These are phyloP conservation scores for Amanita exitialis DNA, from an alignment of 768 basidiomycete genomes.

Conservation along the genomic window DNA sequence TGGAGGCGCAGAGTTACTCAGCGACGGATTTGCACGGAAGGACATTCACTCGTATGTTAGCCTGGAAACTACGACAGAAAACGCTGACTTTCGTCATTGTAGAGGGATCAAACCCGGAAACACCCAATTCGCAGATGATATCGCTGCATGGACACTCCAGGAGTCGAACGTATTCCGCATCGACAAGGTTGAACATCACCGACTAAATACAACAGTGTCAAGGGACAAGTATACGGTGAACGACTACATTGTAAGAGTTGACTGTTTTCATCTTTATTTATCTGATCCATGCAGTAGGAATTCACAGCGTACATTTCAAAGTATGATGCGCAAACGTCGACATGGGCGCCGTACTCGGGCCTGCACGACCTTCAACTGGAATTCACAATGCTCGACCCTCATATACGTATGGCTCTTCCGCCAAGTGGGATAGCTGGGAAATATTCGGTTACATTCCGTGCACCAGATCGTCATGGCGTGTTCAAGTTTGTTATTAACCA, in stretches of 20 bases:
- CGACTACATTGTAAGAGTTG: constrained; percentile 59
- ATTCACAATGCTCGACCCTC: constrained; percentile 98
- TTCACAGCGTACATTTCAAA: constrained; percentile 68
- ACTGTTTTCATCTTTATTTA: neutral
- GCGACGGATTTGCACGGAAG: constrained; percentile 63
- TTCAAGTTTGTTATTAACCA: constrained; percentile 95
- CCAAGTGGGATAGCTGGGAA: constrained; percentile 46
- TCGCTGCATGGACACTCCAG: constrained; percentile 88
- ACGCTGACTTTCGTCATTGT: neutral
- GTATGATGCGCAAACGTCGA: constrained; percentile 41
- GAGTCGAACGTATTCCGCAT: constrained; percentile 76
- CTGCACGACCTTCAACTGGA: constrained; percentile 83
- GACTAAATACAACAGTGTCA: constrained; percentile 50
- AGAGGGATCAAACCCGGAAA: constrained; percentile 69
- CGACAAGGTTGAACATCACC: constrained; percentile 64
- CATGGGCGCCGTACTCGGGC: constrained; percentile 67
- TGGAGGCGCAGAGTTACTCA: constrained; percentile 74
- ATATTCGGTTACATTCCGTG: constrained; percentile 79
- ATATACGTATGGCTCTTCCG: constrained; percentile 75
- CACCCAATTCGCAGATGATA: constrained; percentile 56
- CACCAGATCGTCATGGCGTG: constrained; percentile 94
- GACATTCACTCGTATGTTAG: constrained; percentile 45
- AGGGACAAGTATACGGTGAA: constrained; percentile 76
- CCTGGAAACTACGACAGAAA: neutral
- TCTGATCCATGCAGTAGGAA: constrained; percentile 32